phyloP scores from a whole-genome alignment of 2,329 filamentous ascomycete genomes.

The Mycosphaerella arachidis region DNA sequence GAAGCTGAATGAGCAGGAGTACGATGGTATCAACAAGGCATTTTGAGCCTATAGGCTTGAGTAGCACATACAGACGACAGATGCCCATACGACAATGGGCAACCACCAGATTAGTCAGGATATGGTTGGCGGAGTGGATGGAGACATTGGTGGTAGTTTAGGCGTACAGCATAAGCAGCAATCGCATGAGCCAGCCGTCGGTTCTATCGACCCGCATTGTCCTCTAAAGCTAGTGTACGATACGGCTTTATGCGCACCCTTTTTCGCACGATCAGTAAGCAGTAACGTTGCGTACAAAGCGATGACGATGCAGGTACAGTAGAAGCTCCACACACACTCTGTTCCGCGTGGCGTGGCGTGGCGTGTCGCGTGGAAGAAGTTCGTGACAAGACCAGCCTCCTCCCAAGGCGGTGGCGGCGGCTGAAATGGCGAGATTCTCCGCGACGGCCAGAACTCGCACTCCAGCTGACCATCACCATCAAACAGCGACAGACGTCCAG shows the following conservation, averaged over 20 bases:
- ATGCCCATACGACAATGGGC: too few relatives aligned
- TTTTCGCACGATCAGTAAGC: background rate
- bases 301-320: background rate
- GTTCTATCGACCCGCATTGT: too few relatives aligned
- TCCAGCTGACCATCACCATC: background rate
- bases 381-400: background rate
- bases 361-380: background rate
- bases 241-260: too few relatives aligned
- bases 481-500: background rate
- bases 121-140: too few relatives aligned
- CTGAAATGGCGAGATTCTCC: background rate
- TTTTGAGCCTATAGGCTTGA: constrained; percentile 16
- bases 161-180: too few relatives aligned
- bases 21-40: constrained; percentile 26
- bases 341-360: background rate
- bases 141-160: too few relatives aligned
- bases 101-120: too few relatives aligned
- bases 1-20: constrained; percentile 19
- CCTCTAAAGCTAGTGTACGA: too few relatives aligned
- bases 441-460: background rate
- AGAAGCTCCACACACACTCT: background rate
- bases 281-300: background rate
- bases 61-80: too few relatives aligned
- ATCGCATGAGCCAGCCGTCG: too few relatives aligned
- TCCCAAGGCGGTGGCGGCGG: background rate